A percentile compares a stretch with the other conserved stretches of the same genome.
Evolutionary conservation across 2,329 filamentous ascomycete genomes (phyloP).

Genomic region (Penicillium freii): DNA sequence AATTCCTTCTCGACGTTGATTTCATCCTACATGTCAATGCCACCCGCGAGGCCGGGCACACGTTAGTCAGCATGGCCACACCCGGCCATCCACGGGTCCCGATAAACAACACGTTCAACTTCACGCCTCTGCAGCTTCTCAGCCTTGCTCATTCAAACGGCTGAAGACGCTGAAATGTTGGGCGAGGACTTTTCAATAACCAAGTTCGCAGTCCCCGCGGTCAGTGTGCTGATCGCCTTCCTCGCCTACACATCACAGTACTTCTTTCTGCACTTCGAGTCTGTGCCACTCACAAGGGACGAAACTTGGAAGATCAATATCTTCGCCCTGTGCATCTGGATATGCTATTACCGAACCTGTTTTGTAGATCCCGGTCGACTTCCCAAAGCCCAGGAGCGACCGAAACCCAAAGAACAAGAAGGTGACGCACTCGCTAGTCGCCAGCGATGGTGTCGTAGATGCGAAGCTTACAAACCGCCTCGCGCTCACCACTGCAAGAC

Average conservation of each 20-base stretch:
- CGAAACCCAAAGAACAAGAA: slow-evolving; percentile 19
- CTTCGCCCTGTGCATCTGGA: slow-evolving; percentile 54
- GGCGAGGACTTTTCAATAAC: slow-evolving; percentile 31
- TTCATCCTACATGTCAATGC: neutral
- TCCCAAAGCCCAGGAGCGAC: slow-evolving; percentile 43
- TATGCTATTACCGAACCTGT: slow-evolving; percentile 60
- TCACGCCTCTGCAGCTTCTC: slow-evolving; percentile 1
- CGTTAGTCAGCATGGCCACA: slow-evolving; percentile 18
- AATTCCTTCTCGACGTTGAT: neutral
- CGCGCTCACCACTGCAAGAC: slow-evolving; percentile 65
- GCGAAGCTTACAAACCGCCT: slow-evolving; percentile 60
- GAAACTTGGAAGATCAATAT: slow-evolving; percentile 57
- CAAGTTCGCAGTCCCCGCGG: slow-evolving; percentile 53
- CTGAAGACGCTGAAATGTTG: slow-evolving; percentile 19
- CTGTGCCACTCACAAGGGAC: slow-evolving; percentile 49
- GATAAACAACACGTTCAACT: slow-evolving; percentile 19
- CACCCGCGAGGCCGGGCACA: neutral
- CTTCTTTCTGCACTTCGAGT: slow-evolving; percentile 56
- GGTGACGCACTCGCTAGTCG: slow-evolving; percentile 27
- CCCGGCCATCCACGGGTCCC: neutral
- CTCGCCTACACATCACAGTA: slow-evolving; percentile 61
- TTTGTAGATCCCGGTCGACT: slow-evolving; percentile 58
- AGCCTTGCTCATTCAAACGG: neutral
- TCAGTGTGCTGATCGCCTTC: slow-evolving; percentile 56
- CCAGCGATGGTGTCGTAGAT: slow-evolving; percentile 60